A percentile compares a stretch with the other conserved stretches of the same genome.
These are phyloP conservation scores for Diaporthe ilicicola DNA, from an alignment of 2,329 filamentous ascomycete genomes.

Conservation along the genomic window DNA sequence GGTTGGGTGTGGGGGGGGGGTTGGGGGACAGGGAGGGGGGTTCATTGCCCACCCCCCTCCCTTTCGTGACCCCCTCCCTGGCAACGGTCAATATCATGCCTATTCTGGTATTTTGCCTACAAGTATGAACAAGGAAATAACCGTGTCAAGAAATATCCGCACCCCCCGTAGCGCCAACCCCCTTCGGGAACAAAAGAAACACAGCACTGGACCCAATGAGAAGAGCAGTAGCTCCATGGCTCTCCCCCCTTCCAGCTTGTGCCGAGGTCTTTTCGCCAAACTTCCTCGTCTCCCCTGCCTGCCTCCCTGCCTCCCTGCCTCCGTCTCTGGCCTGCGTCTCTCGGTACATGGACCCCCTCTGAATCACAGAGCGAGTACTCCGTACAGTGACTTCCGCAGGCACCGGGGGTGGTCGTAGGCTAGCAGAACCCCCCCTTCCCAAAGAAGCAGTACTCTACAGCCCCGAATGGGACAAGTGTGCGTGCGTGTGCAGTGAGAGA, in stretches of 20 bases:
- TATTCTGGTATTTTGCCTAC: slow-evolving; percentile 28
- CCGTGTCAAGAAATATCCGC: neutral
- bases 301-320: neutral
- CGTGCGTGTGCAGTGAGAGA: neutral
- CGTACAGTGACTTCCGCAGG: neutral
- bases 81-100: slow-evolving; percentile 14
- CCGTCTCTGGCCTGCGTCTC: neutral
- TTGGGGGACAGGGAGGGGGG: neutral
- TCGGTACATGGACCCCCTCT: neutral
- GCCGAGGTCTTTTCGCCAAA: neutral
- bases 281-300: neutral
- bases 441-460: slow-evolving; percentile 47
- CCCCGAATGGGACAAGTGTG: slow-evolving; percentile 47
- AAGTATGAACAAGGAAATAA: slow-evolving; percentile 23
- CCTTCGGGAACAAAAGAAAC: neutral
- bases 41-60: neutral
- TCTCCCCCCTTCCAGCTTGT: neutral
- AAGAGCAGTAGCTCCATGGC: neutral
- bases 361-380: neutral
- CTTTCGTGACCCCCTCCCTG: neutral
- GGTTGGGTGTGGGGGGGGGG: neutral
- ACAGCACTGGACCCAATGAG: neutral
- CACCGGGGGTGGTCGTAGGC: neutral
- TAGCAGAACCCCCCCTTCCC: slow-evolving; percentile 38
- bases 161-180: neutral